Base-by-base conservation (phyloP, 2,329 filamentous ascomycete species). In the Coniella lustricola region DNA sequence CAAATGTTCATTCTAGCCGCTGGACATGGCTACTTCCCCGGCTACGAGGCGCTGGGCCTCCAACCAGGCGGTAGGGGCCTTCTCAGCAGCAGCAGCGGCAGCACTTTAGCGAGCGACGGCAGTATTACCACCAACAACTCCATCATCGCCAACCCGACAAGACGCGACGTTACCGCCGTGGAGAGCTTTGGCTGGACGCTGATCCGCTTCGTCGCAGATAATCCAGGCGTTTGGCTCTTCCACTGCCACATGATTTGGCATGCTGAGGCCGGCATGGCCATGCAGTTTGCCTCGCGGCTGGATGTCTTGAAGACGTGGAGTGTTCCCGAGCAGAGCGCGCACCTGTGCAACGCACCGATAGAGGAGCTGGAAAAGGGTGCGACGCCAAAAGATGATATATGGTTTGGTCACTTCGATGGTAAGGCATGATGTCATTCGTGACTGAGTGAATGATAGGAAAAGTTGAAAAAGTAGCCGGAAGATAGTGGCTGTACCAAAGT, bases 21-120 rank as follows among this genome's bases (percentile, higher is more conserved):
- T 31, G 89, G 88, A 59, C 85, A 90, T 67, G 84, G 81, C 56
- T 76, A 69, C 50, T 73, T 72, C 42, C 70, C 70, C 0, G 69
- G 70, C 2, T 74, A 74, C 53, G 60, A 57, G 7, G 54, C 54
- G 3, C 54, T 73, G 0, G 63, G 62, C 5, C 54, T 73, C 3
- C 34, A 51, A 7, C 56, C 58, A 3, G 57, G 57, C 4, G 66
- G 65, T 8, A 58, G 57, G 39, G 66, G 66, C 0, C 55, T 64
- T 13, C 57, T 71, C 3, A 58, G 67, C 48, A 53, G 67, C 3
- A 52, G 54, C n/a, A n/a, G n/a, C n/a, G n/a, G n/a, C n/a, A n/a
- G n/a, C n/a, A n/a, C n/a, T n/a, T n/a, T n/a, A n/a, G n/a, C n/a
- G n/a, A n/a, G n/a, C n/a, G n/a, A n/a, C n/a, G n/a, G n/a, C n/a